Evolutionary conservation across 2,329 filamentous ascomycete species (phyloP).

Genomic region (Aspergillus sp.): DNA sequence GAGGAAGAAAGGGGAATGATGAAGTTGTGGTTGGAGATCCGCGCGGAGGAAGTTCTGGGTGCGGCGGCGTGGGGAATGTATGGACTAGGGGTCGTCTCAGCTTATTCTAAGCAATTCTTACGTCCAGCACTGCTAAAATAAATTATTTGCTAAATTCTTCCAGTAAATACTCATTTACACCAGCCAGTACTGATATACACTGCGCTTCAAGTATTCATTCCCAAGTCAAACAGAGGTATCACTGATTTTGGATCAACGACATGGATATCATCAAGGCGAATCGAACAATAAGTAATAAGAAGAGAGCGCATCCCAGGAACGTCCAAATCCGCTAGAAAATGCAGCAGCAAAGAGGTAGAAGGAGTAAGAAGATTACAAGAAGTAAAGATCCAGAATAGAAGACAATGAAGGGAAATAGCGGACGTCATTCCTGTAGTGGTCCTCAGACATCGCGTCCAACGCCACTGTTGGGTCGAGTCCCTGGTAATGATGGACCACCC

Average conservation of each 20-base stretch:
- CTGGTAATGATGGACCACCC: constrained; percentile 29
- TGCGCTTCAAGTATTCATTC: neutral
- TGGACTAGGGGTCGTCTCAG: neutral
- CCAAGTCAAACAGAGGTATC: constrained; percentile 15
- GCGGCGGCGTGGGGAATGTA: constrained; percentile 5
- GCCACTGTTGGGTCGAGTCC: constrained; percentile 36
- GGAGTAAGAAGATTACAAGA: constrained; percentile 18
- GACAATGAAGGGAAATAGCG: constrained; percentile 11
- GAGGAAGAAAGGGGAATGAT: constrained; percentile 6
- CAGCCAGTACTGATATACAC: neutral
- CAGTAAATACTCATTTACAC: no score
- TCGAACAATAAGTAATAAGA: constrained; percentile 3
- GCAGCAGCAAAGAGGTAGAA: constrained; percentile 8
- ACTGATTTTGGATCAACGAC: constrained; percentile 15
- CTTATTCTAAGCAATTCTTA: neutral
- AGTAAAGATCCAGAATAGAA: constrained; percentile 17
- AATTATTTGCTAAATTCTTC: no score
- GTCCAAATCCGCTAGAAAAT: neutral
- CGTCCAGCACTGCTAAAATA: no score
- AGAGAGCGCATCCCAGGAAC: neutral
- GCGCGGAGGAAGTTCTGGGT: constrained; percentile 4
- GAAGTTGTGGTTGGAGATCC: constrained; percentile 6
- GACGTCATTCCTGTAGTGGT: no score
- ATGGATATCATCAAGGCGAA: constrained; percentile 18
- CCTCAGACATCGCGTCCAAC: constrained; percentile 11